Conservation (phyloP, 768 basidiomycete species). For the Boletus subcaerulescens region DNA sequence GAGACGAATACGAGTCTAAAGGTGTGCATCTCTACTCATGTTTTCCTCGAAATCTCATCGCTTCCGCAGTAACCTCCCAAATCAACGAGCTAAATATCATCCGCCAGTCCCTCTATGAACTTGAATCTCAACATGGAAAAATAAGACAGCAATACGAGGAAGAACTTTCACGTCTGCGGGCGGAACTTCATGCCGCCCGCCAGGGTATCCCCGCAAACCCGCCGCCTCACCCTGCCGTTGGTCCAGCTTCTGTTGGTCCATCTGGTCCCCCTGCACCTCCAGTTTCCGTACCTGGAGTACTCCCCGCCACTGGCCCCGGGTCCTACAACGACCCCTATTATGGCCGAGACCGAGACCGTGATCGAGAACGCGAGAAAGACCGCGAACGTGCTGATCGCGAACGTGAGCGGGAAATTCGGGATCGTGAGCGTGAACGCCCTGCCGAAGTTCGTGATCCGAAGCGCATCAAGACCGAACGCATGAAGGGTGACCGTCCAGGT, state of each 20-base stretch:
- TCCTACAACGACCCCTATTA: slow-evolving; percentile 39
- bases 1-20: slow-evolving; percentile 89
- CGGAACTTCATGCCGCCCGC: slow-evolving; percentile 59
- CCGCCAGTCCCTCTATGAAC: slow-evolving; percentile 85
- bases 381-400: slow-evolving; percentile 39
- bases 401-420: slow-evolving; percentile 37
- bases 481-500: slow-evolving; percentile 45
- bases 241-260: slow-evolving; percentile 33
- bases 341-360: slow-evolving; percentile 35
- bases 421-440: slow-evolving; percentile 46
- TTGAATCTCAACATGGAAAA: slow-evolving; percentile 86
- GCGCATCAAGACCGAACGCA: slow-evolving; percentile 54
- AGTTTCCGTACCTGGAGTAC: slow-evolving; percentile 29
- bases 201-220: slow-evolving; percentile 36
- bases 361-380: slow-evolving; percentile 42
- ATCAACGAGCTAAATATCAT: slow-evolving; percentile 90
- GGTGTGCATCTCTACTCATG: slow-evolving; percentile 40
- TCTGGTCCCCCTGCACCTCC: slow-evolving; percentile 33
- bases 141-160: slow-evolving; percentile 85
- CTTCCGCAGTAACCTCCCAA: slow-evolving; percentile 63
- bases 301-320: slow-evolving; percentile 29
- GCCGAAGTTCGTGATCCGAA: slow-evolving; percentile 55
- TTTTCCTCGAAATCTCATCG: slow-evolving; percentile 8
- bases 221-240: slow-evolving; percentile 35
- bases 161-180: slow-evolving; percentile 69